A percentile compares a stretch with the other conserved stretches of the same genome.
Conservation (phyloP, 768 basidiomycete species). For the Boletus pseudopeckii region DNA sequence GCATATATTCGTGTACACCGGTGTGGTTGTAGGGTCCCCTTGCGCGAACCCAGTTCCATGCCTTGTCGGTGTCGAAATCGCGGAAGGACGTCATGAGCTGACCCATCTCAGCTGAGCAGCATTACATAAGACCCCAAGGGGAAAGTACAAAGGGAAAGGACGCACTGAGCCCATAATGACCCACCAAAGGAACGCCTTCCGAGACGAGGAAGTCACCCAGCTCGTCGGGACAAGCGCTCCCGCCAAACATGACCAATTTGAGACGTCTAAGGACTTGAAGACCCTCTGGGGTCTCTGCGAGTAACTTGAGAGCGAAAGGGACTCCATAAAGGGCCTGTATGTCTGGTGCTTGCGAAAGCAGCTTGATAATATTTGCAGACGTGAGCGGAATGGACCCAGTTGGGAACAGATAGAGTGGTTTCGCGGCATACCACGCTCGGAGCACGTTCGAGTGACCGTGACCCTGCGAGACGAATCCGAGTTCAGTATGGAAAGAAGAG, state of each 20-base stretch:
- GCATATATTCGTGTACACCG: constrained; percentile 33
- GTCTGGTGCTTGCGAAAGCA: constrained; percentile 35
- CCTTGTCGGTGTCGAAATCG: constrained; percentile 48
- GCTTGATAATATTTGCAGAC: constrained; percentile 38
- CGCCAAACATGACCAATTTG: constrained; percentile 50
- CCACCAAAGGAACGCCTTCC: constrained; percentile 47
- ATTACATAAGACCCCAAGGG: neutral
- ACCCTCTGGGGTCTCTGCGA: constrained; percentile 48
- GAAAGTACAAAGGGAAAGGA: neutral
- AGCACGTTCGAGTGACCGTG: constrained; percentile 30
- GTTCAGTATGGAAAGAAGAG: neutral
- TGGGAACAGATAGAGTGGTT: constrained; percentile 44
- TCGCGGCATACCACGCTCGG: constrained; percentile 41
- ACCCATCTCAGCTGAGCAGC: constrained; percentile 30
- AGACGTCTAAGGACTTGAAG: constrained; percentile 39
- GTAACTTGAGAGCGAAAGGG: constrained; percentile 40
- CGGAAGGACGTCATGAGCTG: constrained; percentile 46
- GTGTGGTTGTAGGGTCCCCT: constrained; percentile 21
- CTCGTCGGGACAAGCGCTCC: constrained; percentile 52
- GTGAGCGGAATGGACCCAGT: constrained; percentile 44
- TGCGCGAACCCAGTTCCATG: constrained; percentile 52
- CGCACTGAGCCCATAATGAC: constrained; percentile 49
- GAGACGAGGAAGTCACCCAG: constrained; percentile 48
- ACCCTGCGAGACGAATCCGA: constrained; percentile 5
- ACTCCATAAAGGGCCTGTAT: constrained; percentile 36